Conservation (phyloP, 768 basidiomycete species). For the Lepiota subincarnata region DNA sequence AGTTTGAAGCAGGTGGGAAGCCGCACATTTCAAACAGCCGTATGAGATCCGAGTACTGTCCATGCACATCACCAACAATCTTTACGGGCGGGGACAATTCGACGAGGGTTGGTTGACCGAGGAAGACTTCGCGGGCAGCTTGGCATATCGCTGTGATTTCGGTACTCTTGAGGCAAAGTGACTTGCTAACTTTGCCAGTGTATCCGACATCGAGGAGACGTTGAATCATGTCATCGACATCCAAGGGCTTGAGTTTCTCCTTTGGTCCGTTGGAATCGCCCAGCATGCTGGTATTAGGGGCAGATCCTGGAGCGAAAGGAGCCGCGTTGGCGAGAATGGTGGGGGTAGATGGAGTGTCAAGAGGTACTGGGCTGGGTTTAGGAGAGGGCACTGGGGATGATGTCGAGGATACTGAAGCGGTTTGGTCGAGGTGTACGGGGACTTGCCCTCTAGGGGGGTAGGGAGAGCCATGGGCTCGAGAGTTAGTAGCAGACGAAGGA, state of each 20-base stretch:
- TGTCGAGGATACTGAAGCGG: conserved; percentile 31
- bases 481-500: conserved; percentile 21
- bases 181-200: conserved; percentile 96
- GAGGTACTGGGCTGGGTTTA: conserved; percentile 43
- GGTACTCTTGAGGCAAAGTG: conserved; percentile 89
- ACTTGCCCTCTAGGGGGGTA: conserved; percentile 27
- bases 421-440: conserved; percentile 26
- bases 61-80: conserved; percentile 99
- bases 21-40: conserved; percentile 99
- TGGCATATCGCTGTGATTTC: conserved; percentile 94
- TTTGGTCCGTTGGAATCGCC: conserved; percentile 44
- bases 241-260: conserved; percentile 67
- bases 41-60: conserved; percentile 98
- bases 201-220: conserved; percentile 95
- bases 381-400: conserved; percentile 39
- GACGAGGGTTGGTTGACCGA: conserved; percentile 93
- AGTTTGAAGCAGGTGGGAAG: conserved; percentile 95
- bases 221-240: conserved; percentile 98
- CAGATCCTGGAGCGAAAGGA: conserved; percentile 51
- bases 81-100: conserved; percentile 98
- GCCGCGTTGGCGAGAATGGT: conserved; percentile 79
- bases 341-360: conserved; percentile 77
- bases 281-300: conserved; percentile 32
- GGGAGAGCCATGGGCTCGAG: conserved; percentile 32
- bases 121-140: conserved; percentile 93